Evolutionary conservation across 2,329 filamentous ascomycete species (phyloP).

Genomic region (Alternaria triticimaculans): DNA sequence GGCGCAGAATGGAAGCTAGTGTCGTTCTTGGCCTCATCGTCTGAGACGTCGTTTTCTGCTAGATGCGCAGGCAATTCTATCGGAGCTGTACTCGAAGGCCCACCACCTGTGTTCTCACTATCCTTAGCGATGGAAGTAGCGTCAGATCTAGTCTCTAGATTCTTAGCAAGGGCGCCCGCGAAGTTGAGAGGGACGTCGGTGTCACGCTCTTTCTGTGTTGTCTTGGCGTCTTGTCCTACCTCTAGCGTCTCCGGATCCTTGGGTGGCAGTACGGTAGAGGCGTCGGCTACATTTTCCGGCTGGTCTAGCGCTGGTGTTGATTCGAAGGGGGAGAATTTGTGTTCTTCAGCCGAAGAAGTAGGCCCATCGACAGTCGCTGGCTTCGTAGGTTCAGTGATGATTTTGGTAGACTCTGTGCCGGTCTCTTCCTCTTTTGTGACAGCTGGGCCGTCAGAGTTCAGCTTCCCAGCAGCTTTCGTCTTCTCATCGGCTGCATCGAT

Average conservation of each 20-base stretch:
- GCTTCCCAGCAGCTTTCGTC: background rate
- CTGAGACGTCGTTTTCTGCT: constrained; percentile 17
- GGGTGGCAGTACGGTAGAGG: background rate
- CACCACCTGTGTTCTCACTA: background rate
- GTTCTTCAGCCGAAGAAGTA: background rate
- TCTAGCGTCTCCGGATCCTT: background rate
- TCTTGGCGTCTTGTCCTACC: background rate
- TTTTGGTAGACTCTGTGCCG: background rate
- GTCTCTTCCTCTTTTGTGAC: background rate
- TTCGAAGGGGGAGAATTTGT: background rate
- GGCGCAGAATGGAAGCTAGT: constrained; percentile 31
- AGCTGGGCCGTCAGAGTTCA: background rate
- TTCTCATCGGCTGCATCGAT: background rate
- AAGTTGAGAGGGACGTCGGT: background rate
- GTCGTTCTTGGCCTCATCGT: constrained; percentile 35
- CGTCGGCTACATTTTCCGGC: background rate
- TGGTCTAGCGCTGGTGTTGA: background rate
- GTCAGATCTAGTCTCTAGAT: background rate
- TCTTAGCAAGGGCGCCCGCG: background rate
- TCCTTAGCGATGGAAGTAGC: background rate
- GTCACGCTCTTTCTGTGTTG: background rate
- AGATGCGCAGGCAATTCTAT: background rate
- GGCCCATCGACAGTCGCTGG: background rate
- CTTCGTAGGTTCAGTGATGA: background rate
- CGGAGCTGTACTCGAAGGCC: background rate